Evolutionary conservation across 176 grass and related monocot species (phyloP).

Genomic region (Carex cristatella): DNA sequence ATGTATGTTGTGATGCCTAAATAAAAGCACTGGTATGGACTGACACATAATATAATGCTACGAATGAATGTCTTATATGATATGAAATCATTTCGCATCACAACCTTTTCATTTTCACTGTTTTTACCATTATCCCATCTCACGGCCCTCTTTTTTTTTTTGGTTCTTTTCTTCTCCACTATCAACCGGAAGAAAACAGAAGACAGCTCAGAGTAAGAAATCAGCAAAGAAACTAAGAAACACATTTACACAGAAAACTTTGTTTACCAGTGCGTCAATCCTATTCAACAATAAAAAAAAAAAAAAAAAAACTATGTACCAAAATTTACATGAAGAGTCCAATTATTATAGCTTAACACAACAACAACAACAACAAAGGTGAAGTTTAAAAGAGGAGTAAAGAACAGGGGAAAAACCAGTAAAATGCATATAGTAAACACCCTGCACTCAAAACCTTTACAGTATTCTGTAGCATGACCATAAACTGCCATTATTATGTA

Average conservation of each 20-base stretch:
- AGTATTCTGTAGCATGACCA: background rate
- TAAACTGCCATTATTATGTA: background rate
- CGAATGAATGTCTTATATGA: background rate
- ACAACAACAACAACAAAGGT: background rate
- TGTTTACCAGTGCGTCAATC: background rate
- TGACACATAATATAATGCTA: background rate
- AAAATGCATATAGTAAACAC: constrained; percentile 1
- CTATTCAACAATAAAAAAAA: background rate
- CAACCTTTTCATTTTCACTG: background rate
- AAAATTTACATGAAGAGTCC: background rate
- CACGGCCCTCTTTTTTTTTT: background rate
- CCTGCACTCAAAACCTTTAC: background rate
- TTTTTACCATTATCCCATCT: background rate
- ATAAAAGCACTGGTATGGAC: constrained; percentile 10
- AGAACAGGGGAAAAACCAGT: background rate
- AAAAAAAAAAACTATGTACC: background rate
- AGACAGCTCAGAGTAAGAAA: background rate
- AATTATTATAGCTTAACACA: background rate
- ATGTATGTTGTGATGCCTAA: constrained; percentile 14
- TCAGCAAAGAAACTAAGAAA: background rate
- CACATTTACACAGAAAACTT: background rate
- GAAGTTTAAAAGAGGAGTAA: background rate
- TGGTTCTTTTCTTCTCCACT: background rate
- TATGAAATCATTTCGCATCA: background rate
- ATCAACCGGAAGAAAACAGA: background rate